Evolutionary conservation across 2,329 filamentous ascomycete genomes (phyloP).

Genomic region (Ambrosiella xylebori): DNA sequence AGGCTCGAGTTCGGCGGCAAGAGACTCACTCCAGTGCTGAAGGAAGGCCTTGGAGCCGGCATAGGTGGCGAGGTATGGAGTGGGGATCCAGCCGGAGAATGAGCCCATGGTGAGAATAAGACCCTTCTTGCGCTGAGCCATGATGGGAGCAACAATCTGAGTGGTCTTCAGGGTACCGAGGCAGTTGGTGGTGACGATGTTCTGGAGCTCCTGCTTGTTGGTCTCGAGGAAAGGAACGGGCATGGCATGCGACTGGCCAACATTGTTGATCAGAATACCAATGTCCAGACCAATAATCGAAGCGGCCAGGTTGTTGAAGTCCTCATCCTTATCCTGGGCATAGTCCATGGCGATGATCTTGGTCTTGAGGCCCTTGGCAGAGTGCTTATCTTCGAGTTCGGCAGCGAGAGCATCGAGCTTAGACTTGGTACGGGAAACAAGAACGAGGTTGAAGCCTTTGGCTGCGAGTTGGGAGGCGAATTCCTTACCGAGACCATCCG

Average conservation of each 20-base stretch:
- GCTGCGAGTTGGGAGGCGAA: conserved; percentile 77
- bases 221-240: conserved; percentile 80
- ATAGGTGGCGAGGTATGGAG: conserved; percentile 85
- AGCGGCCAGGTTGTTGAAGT: conserved; percentile 58
- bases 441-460: conserved; percentile 86
- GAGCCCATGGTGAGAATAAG: conserved; percentile 95
- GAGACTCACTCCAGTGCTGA: conserved; percentile 82
- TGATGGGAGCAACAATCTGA: conserved; percentile 65
- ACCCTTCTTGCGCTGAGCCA: conserved; percentile 69
- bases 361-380: conserved; percentile 43
- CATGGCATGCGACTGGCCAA: conserved; percentile 84
- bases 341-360: conserved; percentile 88
- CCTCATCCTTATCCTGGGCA: conserved; percentile 55
- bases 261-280: conserved; percentile 86
- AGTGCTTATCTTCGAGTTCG: conserved; percentile 57
- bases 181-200: conserved; percentile 94
- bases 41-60: conserved; percentile 96
- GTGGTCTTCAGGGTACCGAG: conserved; percentile 77
- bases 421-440: conserved; percentile 86
- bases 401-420: conserved; percentile 66
- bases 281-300: conserved; percentile 60
- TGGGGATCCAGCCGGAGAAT: conserved; percentile 83
- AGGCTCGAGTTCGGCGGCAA: conserved; percentile 66
- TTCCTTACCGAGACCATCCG: conserved; percentile 93
- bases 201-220: conserved; percentile 57